A percentile compares a stretch with the other conserved stretches of the same genome.
phyloP scores from a whole-genome alignment of 1,284 basidiomycete genomes.

The Melampsora americana region DNA sequence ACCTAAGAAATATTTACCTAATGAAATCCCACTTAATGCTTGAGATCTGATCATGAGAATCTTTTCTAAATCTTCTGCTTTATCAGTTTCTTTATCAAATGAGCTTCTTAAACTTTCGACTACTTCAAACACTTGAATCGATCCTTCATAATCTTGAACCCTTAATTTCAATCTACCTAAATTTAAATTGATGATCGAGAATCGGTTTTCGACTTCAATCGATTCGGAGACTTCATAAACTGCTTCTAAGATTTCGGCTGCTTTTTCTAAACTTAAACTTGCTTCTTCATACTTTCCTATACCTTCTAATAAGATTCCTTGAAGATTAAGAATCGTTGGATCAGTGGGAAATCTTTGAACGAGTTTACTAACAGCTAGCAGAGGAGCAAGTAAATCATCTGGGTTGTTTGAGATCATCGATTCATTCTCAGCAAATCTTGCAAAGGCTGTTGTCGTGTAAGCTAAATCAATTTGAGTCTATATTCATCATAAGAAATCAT shows the following conservation, averaged over 20 bases:
- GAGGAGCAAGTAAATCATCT: conserved; percentile 13
- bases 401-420: conserved; percentile 2
- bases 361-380: conserved; percentile 35
- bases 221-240: conserved; percentile 85
- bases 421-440: conserved; percentile 15
- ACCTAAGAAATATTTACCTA: conserved; percentile 67
- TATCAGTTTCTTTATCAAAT: conserved; percentile 56
- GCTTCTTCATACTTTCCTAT: conserved; percentile 70
- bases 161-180: conserved; percentile 73
- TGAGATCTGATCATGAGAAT: conserved; percentile 61
- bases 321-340: conserved; percentile 64
- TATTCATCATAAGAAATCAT: background rate
- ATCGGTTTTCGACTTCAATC: conserved; percentile 69
- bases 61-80: conserved; percentile 48
- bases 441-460: conserved; percentile 25
- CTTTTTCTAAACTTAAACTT: conserved; percentile 62
- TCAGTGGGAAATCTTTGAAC: conserved; percentile 35
- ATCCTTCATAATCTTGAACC: conserved; percentile 61
- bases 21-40: conserved; percentile 67
- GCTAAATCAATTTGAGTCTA: conserved; percentile 35
- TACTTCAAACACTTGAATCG: conserved; percentile 72
- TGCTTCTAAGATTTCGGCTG: conserved; percentile 73
- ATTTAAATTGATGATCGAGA: conserved; percentile 76
- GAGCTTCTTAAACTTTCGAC: conserved; percentile 60
- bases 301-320: conserved; percentile 78